Conservation (phyloP, 805 yeast genomes). For the Wickerhamomyces kurtzmanii region DNA sequence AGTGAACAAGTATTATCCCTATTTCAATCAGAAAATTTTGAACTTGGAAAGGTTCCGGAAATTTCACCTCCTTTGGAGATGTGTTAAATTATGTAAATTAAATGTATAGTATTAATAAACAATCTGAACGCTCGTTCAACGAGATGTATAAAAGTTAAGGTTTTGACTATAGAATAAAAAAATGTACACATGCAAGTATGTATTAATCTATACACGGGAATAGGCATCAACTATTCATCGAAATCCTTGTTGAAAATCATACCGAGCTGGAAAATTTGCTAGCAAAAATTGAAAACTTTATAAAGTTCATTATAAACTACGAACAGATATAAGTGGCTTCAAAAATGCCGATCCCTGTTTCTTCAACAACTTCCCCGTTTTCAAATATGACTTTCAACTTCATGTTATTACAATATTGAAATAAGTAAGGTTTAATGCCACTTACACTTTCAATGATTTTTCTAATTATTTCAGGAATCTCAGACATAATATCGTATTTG, state of each 20-base stretch:
- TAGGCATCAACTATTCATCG: too few species aligned
- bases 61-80: constrained; percentile 55
- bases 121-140: too few species aligned
- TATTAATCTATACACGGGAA: too few species aligned
- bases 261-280: too few species aligned
- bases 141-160: too few species aligned
- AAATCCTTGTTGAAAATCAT: too few species aligned
- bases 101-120: too few species aligned
- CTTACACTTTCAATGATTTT: constrained; percentile 72
- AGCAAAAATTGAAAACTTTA: too few species aligned
- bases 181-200: too few species aligned
- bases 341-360: constrained; percentile 57
- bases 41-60: constrained; percentile 63
- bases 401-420: constrained; percentile 65
- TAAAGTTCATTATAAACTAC: too few species aligned
- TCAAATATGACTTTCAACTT: constrained; percentile 33
- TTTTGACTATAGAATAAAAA: too few species aligned
- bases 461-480: constrained; percentile 74
- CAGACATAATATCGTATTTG: constrained; percentile 84
- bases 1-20: constrained; percentile 31
- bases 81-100: too few species aligned
- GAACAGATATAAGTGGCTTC: constrained; percentile 73
- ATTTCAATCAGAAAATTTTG: constrained; percentile 38
- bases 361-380: constrained; percentile 29
- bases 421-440: constrained; percentile 77